Base-by-base conservation (phyloP, 2,329 filamentous ascomycete genomes). In the Talaromyces sp. region DNA sequence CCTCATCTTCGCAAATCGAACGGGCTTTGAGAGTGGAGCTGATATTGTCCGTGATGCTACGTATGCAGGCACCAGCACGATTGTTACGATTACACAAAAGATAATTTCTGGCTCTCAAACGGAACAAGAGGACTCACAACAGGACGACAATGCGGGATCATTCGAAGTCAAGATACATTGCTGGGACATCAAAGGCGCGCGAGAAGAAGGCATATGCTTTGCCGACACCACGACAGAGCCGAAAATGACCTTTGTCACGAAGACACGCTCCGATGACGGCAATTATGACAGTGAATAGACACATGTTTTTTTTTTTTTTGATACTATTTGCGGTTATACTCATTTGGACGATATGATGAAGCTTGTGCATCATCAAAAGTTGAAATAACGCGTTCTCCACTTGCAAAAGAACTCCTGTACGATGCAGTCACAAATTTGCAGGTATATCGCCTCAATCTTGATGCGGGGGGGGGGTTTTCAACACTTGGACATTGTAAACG, bases 41-140 rank as follows among this genome's bases (percentile, higher is more conserved):
- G 51, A 47, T n/a, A 47, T 18, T 42, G 68, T 73, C 50, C 73
- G 74, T 53, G 72, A 74, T 33, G 79, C 75, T 56, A 72, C 74
- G 56, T 82, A 82, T 71, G 80, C 79, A 58, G 80, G 80, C 53
- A 79, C 76, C n/a, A 82, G 79, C 63, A 70, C 77, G 61, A 73
- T 81, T 52, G 68, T 82, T 62, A 76, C 73, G 10, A 65, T 76
- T 61, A 72, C 69, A 62, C 74, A 76, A 59, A 68, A 67, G 66
- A 50, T 61, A 8, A 60, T 57, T 63, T 62, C 57, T 40, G 27
- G 44, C 65, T 62, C 54, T 34, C 62, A 64, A 63, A 59, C 61
- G 62, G 68, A 65, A 54, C 61, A 34, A 16, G 27, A 31, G 14
- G 57, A 23, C n/a, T 42, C 44, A 7, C 34, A 28, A 16, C 23